Evolutionary conservation across 306 rosid species (phyloP).

Genomic region (Begonia masoniana): DNA sequence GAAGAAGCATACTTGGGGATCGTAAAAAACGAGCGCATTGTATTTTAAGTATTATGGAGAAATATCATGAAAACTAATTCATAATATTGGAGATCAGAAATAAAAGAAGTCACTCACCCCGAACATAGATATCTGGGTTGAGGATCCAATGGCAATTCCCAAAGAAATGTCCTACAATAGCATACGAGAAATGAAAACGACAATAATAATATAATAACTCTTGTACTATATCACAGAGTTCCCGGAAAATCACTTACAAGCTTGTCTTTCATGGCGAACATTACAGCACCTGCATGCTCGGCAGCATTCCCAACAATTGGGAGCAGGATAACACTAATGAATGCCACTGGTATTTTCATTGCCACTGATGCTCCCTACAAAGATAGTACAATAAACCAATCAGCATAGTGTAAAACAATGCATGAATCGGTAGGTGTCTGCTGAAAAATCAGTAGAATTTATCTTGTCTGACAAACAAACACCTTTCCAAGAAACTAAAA

Average conservation of each 20-base stretch:
- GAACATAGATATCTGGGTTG: slow-evolving; percentile 80
- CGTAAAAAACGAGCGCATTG: too few species aligned
- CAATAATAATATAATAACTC: background rate
- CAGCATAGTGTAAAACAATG: too few species aligned
- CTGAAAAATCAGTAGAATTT: too few species aligned
- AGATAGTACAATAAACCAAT: background rate
- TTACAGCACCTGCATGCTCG: slow-evolving; percentile 53
- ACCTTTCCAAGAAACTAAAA: too few species aligned
- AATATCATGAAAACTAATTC: background rate
- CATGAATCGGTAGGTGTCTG: too few species aligned
- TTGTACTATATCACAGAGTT: background rate
- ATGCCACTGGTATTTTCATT: slow-evolving; percentile 41
- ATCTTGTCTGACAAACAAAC: too few species aligned
- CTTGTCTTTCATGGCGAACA: slow-evolving; percentile 70
- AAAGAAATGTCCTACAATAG: slow-evolving; percentile 60
- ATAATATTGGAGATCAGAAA: background rate
- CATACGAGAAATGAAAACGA: slow-evolving; percentile 1
- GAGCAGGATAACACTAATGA: slow-evolving; percentile 54
- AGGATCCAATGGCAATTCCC: slow-evolving; percentile 86
- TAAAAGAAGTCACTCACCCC: slow-evolving; percentile 32
- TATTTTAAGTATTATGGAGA: too few species aligned
- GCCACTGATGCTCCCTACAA: slow-evolving; percentile 54
- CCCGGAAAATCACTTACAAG: slow-evolving; percentile 29
- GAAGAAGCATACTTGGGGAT: too few species aligned
- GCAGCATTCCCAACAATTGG: slow-evolving; percentile 66